Evolutionary conservation across 495 filamentous ascomycete genomes (phyloP), one percentile per base, ranked within the genome.

Genomic region (Neurospora sublineolata): DNA sequence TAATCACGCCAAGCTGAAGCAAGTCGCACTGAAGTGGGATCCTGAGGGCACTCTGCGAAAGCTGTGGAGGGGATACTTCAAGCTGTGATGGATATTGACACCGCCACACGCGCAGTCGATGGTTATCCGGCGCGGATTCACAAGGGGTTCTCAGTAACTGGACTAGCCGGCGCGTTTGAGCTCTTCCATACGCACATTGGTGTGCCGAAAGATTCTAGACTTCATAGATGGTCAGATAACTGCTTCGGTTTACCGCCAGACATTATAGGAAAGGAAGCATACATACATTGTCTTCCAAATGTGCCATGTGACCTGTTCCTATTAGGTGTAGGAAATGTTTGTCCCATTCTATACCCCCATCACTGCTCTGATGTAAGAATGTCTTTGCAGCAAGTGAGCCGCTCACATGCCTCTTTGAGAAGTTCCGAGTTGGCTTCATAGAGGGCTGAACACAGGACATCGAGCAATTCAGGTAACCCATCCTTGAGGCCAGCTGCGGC

Each of bases 341-440:
- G 11, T 20, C 20, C 11, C 12, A 7, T 33, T 33, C 1, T 18
- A 64, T 4, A 64, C 14, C 52, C 18, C 8, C 1, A 30, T 60
- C 23, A 64, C 14, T 64, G 52, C 52, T 64, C 27, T 18, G 52
- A 64, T 27, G 27, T 64, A 12, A 84, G 75, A 73, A 83, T 77
- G n/a, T 85, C 82, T 73, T 83, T 83, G 71, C 84, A 85, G 23
- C 78, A 74, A 30, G 74, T 72, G 30, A 86, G 71, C 37, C 84
- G 78, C 52, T 78, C 73, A 41, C 79, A 79, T 20, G 83, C 84
- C 72, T 86, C 84, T 64, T 79, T 77, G 5, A 86, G 75, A 18
- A 86, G 58, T 68, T 85, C 83, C 1, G 80, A 83, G 67, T 84
- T 79, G 9, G 83, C 83, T 70, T 84, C 82, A 2, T 73, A 73